phyloP scores from a whole-genome alignment of 2,329 filamentous ascomycete genomes.

The Dactylellina drechsleri region DNA sequence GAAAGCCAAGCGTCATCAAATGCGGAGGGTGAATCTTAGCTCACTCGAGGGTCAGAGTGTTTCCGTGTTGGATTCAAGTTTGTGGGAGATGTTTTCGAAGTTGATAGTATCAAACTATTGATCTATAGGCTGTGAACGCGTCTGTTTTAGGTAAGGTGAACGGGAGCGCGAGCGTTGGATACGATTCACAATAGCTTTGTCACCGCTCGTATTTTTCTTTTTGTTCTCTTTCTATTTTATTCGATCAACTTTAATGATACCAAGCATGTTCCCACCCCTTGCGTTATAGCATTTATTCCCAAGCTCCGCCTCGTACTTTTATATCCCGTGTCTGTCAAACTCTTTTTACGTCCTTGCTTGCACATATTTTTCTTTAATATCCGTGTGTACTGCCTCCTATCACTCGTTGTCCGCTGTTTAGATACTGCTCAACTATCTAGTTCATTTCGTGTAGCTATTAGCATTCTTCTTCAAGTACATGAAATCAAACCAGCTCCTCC shows the following conservation, averaged over 20 bases:
- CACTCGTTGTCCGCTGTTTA: too few species aligned
- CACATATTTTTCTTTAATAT: too few species aligned
- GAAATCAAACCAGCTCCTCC: too few species aligned
- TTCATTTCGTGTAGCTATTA: not conserved
- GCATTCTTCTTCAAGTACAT: not conserved
- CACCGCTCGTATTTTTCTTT: not conserved
- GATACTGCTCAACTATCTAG: too few species aligned
- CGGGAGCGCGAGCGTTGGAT: too few species aligned
- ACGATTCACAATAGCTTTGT: not conserved
- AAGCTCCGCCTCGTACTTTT: not conserved
- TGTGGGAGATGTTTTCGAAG: too few species aligned
- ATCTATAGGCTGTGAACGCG: too few species aligned
- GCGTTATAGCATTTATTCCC: too few species aligned
- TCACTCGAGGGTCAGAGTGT: not conserved
- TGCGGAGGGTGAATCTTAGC: constrained; percentile 1
- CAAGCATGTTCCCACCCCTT: constrained; percentile 19
- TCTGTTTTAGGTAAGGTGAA: too few species aligned
- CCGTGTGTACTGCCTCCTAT: too few species aligned
- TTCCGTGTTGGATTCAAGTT: not conserved
- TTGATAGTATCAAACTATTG: too few species aligned
- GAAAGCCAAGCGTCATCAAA: constrained; percentile 5
- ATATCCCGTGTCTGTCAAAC: not conserved
- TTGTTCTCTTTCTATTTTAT: constrained; percentile 5
- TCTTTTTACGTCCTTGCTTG: too few species aligned
- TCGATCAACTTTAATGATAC: constrained; percentile 33